These are phyloP conservation scores for Cryphonectria radicalis DNA, from an alignment of 2,329 filamentous ascomycete species.

Conservation along the genomic window DNA sequence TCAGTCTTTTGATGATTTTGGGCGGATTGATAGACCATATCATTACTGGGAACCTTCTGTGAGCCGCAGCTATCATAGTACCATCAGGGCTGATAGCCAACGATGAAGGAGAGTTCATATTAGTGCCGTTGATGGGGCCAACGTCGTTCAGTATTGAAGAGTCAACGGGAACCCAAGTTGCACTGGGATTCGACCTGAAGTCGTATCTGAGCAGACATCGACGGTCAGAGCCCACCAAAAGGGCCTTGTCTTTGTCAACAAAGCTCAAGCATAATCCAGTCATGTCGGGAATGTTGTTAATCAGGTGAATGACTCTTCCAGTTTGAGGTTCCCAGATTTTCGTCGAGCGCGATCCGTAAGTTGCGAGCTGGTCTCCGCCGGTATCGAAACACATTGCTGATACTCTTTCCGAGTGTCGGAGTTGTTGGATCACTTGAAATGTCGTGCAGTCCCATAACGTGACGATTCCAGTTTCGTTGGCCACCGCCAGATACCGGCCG, in stretches of 20 bases:
- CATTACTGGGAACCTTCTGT: background rate
- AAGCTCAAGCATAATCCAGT: background rate
- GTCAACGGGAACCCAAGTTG: background rate
- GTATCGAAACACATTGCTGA: background rate
- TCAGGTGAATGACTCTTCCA: background rate
- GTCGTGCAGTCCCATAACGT: background rate
- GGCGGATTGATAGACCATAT: background rate
- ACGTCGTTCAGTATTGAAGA: background rate
- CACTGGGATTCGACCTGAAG: background rate
- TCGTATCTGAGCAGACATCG: background rate
- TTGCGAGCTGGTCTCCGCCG: background rate
- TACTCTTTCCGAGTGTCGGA: background rate
- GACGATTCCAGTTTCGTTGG: background rate
- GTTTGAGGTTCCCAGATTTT: background rate
- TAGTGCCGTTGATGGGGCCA: background rate
- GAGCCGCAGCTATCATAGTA: background rate
- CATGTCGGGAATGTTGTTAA: background rate
- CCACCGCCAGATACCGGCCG: background rate
- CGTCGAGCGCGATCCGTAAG: background rate
- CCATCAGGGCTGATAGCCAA: background rate
- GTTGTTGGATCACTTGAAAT: background rate
- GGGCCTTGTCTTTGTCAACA: background rate
- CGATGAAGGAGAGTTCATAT: background rate
- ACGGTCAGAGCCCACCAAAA: background rate
- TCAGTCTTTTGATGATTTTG: background rate